Evolutionary conservation across 805 yeast genomes (phyloP), one percentile per base, ranked within the genome.

Genomic region (Ogataea kodamae): DNA sequence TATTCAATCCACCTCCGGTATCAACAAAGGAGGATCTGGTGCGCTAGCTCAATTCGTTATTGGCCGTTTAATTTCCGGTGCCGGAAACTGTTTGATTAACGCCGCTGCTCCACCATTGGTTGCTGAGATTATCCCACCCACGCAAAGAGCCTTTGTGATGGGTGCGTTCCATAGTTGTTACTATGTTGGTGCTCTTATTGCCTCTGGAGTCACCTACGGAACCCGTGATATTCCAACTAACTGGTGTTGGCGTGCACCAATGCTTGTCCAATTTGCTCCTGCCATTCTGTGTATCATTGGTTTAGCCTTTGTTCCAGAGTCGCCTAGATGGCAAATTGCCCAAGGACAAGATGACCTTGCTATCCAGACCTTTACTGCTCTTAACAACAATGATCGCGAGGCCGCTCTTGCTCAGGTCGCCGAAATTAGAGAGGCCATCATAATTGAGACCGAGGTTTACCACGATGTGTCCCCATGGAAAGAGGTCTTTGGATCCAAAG

Each of bases 241-340:
- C 26, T 64, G 65, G 61, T 54, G 65, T 22, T 73, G 79, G 78
- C 68, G 73, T 55, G 59, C 71, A 37, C 78, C 79, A 17, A 60
- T 73, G 6, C 61, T 61, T 37, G 38, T 72, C 18, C 79, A 74
- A 54, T 22, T 23, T 12, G 17, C 24, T 11, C 43, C 43, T 11
- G 16, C 40, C 5, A 4, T 30, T 15, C n/a, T 39, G 6, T 28
- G 34, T 23, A 18, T 39, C 6, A 4, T 28, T 20, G 20, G 30
- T 3, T n/a, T 35, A 3, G 15, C 25, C 9, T 42, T 59, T 51
- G 39, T 63, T 25, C 72, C 71, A 5, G 70, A 65, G 45, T 56
- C 64, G 10, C 70, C 70, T 38, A 50, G 70, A 45, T 65, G 29
- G 43, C 53, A 55, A 64, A 40, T 59, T 14, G 42, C 54, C 25